Evolutionary conservation across 345 rosid species (phyloP).

Genomic region (Sisymbrium irio): DNA sequence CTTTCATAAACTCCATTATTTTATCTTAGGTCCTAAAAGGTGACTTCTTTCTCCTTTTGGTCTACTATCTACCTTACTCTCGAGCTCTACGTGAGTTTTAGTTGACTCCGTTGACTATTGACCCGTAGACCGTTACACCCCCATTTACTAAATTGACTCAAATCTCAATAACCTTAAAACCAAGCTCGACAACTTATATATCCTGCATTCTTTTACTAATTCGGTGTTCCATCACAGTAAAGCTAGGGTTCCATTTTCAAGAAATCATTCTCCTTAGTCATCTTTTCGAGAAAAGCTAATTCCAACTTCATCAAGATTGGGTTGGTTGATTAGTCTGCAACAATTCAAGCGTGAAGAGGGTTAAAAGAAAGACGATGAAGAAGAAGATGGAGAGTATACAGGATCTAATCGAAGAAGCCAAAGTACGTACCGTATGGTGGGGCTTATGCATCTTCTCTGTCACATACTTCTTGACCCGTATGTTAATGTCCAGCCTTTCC

Average conservation of each 20-base stretch:
- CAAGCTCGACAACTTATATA: too few relatives aligned
- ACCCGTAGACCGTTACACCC: too few relatives aligned
- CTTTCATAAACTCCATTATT: too few relatives aligned
- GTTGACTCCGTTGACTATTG: too few relatives aligned
- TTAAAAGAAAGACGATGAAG: conserved; percentile 29
- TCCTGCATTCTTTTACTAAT: too few relatives aligned
- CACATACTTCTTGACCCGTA: conserved; percentile 87
- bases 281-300: neutral
- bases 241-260: conserved; percentile 20
- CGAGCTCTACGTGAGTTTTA: too few relatives aligned
- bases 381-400: conserved; percentile 81
- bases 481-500: conserved; percentile 20
- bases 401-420: conserved; percentile 97
- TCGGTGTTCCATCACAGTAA: neutral
- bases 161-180: too few relatives aligned
- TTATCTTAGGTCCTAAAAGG: too few relatives aligned
- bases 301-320: conserved; percentile 9
- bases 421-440: conserved; percentile 88
- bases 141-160: too few relatives aligned
- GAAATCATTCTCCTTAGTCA: neutral
- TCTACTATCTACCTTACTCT: too few relatives aligned
- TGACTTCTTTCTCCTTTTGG: too few relatives aligned
- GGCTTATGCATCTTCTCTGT: conserved; percentile 64
- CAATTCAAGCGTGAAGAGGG: neutral
- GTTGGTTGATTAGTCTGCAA: neutral